Base-by-base conservation (phyloP, 1,284 basidiomycete species). In the Moesziomyces antarcticus region DNA sequence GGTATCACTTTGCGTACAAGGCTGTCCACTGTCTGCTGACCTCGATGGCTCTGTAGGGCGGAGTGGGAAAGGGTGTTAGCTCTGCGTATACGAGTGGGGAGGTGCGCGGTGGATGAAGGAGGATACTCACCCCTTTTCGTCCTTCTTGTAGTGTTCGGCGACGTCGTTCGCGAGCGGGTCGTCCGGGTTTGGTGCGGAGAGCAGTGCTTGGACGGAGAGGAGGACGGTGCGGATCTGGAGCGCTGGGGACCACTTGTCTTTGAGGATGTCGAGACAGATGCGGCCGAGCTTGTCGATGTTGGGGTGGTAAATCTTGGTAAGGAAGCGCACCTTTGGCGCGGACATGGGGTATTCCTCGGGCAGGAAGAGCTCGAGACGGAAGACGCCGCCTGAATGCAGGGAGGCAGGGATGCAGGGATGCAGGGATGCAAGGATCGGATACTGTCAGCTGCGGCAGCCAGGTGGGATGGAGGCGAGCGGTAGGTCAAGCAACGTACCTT, bases 321-420 rank as follows among this genome's bases (percentile, higher is more conserved):
- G 87, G 88, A 99, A 99, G 73, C 97, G 90, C 61, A 99, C 97
- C 86, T 98, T 99, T 33, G 97, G 97, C 0, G 97, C 95, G 54
- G 92, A 92, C 96, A 99, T 98, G 1, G 96, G 96, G 85, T 99
- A 99, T 84, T 98, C 96, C 85, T 98, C 96, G 1, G 97, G 95
- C 46, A 99, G 87, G 87, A 98, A 99, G 48, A 99, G 88, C 86
- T 99, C 97, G 37, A 98, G 88, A 81, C 91, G 92, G 88, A 99
- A 99, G 18, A 92, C 87, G 25, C 97, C 97, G 22, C 77, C 77
- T 78, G 35, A 7, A 33, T 13, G 20, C 21, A 22, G 2, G 37
- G 22, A 21, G 50, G 8, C 22, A 53, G 25, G 16, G 42, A 8
- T n/a, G n/a, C n/a, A n/a, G n/a, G n/a, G 3, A 43, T 20, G 44